phyloP scores from a whole-genome alignment of 2,329 filamentous ascomycete species.

The Saccharata proteae region DNA sequence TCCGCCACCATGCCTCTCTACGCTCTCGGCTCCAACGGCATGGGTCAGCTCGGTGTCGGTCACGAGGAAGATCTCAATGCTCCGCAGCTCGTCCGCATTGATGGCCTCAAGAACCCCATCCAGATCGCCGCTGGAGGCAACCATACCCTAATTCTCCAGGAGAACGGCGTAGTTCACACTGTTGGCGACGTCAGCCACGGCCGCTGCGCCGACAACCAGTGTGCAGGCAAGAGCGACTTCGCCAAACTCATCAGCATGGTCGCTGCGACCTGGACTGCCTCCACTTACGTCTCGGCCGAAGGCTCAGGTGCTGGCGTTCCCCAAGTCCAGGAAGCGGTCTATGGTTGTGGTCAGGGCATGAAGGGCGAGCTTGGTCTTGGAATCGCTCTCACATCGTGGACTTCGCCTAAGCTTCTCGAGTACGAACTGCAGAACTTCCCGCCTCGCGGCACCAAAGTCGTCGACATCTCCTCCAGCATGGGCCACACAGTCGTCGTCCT shows the following conservation, averaged over 20 bases:
- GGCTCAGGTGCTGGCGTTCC: no score
- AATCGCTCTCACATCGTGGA: conserved; percentile 14
- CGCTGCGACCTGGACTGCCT: conserved; percentile 70
- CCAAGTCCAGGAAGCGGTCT: conserved; percentile 45
- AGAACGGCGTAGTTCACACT: conserved; percentile 50
- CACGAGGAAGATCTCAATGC: conserved; percentile 30
- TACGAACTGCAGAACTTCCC: no score
- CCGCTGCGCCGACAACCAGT: conserved; percentile 9
- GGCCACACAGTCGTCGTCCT: conserved; percentile 66
- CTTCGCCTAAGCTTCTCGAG: conserved; percentile 36
- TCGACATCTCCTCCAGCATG: conserved; percentile 60
- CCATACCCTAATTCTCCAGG: conserved; percentile 62
- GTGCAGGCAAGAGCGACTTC: no score
- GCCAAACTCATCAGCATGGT: conserved; percentile 24
- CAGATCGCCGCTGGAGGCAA: conserved; percentile 62
- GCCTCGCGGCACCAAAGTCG: conserved; percentile 41
- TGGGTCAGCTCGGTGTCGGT: conserved; percentile 38
- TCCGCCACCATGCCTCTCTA: conserved; percentile 21
- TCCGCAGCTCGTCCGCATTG: conserved; percentile 11
- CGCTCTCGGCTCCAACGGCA: conserved; percentile 41
- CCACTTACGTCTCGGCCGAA: conserved; percentile 40
- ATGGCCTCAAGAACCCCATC: conserved; percentile 2
- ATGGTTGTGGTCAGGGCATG: conserved; percentile 51
- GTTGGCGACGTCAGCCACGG: conserved; percentile 48
- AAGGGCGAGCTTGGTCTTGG: conserved; percentile 65